A percentile compares a stretch with the other conserved stretches of the same genome.
phyloP scores from a whole-genome alignment of 192 early-diverging fungal species.

The Mortierella antarctica region DNA sequence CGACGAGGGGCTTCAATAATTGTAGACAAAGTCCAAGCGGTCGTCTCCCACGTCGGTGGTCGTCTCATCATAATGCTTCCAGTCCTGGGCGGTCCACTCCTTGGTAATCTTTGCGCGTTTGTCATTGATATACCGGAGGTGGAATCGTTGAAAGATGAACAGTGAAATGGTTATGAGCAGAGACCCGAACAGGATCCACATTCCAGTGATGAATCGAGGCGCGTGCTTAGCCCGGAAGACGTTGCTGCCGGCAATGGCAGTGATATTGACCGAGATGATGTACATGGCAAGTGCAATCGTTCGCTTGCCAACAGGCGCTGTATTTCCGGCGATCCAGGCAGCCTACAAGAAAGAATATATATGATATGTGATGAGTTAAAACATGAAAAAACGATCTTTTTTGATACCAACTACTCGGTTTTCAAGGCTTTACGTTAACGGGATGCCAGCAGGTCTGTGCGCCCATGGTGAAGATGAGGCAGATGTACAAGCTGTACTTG shows the following conservation, averaged over 20 bases:
- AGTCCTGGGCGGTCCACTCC: conserved; percentile 59
- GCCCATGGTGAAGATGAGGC: conserved; percentile 48
- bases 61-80: conserved; percentile 61
- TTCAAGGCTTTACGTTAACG: conserved; percentile 37
- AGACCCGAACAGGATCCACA: conserved; percentile 60
- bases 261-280: conserved; percentile 57
- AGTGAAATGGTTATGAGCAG: conserved; percentile 40
- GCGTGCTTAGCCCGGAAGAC: conserved; percentile 55
- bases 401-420: conserved; percentile 15
- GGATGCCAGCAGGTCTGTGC: conserved; percentile 46
- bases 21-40: conserved; percentile 64
- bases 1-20: conserved; percentile 7
- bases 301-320: conserved; percentile 52
- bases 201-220: conserved; percentile 62
- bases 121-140: conserved; percentile 60
- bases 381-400: background rate
- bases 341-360: conserved; percentile 12
- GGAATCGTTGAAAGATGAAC: conserved; percentile 56
- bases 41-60: conserved; percentile 64
- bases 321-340: conserved; percentile 56
- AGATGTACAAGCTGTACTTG: conserved; percentile 36
- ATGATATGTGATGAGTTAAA: background rate
- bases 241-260: conserved; percentile 41
- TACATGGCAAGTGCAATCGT: conserved; percentile 57
- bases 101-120: conserved; percentile 60